Conservation (phyloP, 2,329 filamentous ascomycete species). For the Clarireedia monteithiana region DNA sequence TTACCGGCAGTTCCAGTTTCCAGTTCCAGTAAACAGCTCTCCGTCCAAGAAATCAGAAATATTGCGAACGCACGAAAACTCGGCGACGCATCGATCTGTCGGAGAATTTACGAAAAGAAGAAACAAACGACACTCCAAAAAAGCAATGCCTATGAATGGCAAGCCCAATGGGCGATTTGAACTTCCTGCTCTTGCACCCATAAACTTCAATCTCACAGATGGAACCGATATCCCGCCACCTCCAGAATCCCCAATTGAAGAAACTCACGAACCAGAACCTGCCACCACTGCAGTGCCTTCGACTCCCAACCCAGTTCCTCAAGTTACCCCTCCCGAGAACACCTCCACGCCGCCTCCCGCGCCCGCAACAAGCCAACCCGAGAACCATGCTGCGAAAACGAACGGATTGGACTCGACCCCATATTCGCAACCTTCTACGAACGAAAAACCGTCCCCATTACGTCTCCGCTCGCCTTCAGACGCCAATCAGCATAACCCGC, state of each 20-base stretch:
- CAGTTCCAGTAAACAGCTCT: too few relatives aligned
- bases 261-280: conserved; percentile 13
- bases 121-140: not conserved
- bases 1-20: too few relatives aligned
- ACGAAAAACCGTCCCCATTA: not conserved
- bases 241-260: conserved; percentile 27
- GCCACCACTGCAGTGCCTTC: not conserved
- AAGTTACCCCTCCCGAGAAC: not conserved
- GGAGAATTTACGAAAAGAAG: not conserved
- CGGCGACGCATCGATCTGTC: too few relatives aligned
- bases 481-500: conserved; percentile 19
- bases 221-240: conserved; percentile 30
- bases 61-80: too few relatives aligned
- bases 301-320: not conserved
- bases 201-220: conserved; percentile 29
- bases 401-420: not conserved
- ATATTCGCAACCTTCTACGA: not conserved
- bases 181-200: conserved; percentile 26
- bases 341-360: not conserved
- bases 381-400: not conserved
- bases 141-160: conserved; percentile 21
- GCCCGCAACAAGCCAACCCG: conserved; percentile 1
- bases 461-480: not conserved
- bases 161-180: conserved; percentile 28
- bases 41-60: too few relatives aligned